Conservation (phyloP, 129 eudicot species). For the Pseudognaphalium luteoalbum region DNA sequence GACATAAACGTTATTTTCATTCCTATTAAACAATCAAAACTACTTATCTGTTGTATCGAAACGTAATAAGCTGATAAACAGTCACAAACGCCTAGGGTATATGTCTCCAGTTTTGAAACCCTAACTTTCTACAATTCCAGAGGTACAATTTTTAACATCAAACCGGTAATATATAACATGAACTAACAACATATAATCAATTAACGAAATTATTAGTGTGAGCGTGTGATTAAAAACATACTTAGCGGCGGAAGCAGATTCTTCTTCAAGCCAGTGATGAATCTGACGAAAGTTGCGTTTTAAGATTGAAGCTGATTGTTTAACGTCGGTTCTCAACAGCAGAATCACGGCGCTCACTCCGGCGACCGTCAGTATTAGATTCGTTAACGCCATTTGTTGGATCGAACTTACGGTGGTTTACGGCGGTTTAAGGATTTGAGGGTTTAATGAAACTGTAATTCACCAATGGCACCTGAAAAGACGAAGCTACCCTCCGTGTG, state of each 20-base stretch:
- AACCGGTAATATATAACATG: neutral
- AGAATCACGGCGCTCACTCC: constrained; percentile 82
- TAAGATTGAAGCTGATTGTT: constrained; percentile 67
- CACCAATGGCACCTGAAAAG: too few species aligned
- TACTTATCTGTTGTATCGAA: neutral
- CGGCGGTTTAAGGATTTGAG: neutral
- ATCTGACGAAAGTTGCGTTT: constrained; percentile 79
- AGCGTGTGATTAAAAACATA: constrained; percentile 8
- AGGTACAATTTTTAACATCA: neutral
- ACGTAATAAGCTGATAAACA: neutral
- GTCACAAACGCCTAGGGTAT: neutral
- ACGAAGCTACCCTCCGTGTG: too few species aligned
- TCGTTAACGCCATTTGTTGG: constrained; percentile 62
- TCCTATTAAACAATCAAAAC: neutral
- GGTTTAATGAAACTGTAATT: neutral
- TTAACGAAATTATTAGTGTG: neutral
- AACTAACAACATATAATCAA: neutral
- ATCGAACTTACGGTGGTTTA: neutral
- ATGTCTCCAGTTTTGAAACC: constrained; percentile 17
- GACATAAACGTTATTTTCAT: too few species aligned
- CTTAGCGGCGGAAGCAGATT: constrained; percentile 76
- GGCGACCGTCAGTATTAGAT: constrained; percentile 75
- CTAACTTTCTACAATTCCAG: constrained; percentile 1
- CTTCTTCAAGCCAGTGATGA: constrained; percentile 89
- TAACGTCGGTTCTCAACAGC: constrained; percentile 72